These are phyloP conservation scores for Neolentinus lepideus DNA, from an alignment of 1,284 basidiomycete species.

Conservation along the genomic window DNA sequence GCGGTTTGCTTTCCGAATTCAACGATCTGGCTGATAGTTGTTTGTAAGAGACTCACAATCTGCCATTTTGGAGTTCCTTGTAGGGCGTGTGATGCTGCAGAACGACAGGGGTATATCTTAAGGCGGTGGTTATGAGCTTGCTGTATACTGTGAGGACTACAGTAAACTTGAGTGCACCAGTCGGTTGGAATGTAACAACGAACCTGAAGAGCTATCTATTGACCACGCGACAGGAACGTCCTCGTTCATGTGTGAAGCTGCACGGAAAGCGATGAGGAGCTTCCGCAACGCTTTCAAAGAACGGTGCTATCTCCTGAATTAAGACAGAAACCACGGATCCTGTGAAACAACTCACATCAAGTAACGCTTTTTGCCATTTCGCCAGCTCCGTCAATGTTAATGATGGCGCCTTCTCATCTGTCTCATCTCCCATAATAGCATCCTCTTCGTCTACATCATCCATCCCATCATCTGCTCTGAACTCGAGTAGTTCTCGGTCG, in stretches of 20 bases:
- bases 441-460: slow-evolving; percentile 38
- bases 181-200: slow-evolving; percentile 9
- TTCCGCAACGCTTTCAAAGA: slow-evolving; percentile 84
- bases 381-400: slow-evolving; percentile 74
- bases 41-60: slow-evolving; percentile 54
- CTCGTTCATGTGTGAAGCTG: slow-evolving; percentile 85
- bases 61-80: slow-evolving; percentile 76
- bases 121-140: slow-evolving; percentile 83
- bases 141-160: slow-evolving; percentile 66
- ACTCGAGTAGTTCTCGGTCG: slow-evolving; percentile 83
- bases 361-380: slow-evolving; percentile 86
- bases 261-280: slow-evolving; percentile 83
- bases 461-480: slow-evolving; percentile 44
- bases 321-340: neutral
- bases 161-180: slow-evolving; percentile 5
- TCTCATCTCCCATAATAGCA: slow-evolving; percentile 30
- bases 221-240: slow-evolving; percentile 76
- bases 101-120: slow-evolving; percentile 90
- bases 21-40: slow-evolving; percentile 1
- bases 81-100: slow-evolving; percentile 85
- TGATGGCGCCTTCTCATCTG: slow-evolving; percentile 43
- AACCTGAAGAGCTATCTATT: slow-evolving; percentile 74
- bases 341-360: slow-evolving; percentile 55
- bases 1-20: slow-evolving; percentile 54
- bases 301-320: slow-evolving; percentile 50